Conservation (phyloP, 306 rosid species). For the Ormosia emarginata region DNA sequence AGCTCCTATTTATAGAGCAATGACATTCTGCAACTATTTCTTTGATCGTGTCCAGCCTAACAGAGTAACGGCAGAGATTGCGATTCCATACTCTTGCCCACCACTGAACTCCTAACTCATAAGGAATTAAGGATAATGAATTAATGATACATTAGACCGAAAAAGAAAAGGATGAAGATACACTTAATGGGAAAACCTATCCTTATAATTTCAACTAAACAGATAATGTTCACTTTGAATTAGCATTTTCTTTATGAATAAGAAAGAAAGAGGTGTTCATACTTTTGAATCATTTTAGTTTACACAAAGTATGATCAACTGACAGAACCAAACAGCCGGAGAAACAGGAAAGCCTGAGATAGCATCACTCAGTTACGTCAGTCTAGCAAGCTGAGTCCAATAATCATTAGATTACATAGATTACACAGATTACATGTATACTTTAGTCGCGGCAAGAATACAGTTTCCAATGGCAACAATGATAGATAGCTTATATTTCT, state of each 20-base stretch:
- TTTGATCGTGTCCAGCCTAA: background rate
- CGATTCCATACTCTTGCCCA: background rate
- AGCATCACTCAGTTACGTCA: constrained; percentile 1
- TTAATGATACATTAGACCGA: background rate
- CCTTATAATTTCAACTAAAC: background rate
- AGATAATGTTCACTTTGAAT: background rate
- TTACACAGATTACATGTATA: constrained; percentile 13
- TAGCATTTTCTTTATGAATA: background rate
- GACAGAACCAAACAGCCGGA: constrained; percentile 9
- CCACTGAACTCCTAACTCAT: background rate
- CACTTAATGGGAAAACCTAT: background rate
- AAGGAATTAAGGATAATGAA: background rate
- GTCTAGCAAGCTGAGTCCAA: constrained; percentile 19
- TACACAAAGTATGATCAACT: background rate
- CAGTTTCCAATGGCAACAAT: constrained; percentile 15
- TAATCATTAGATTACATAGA: background rate
- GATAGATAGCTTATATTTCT: background rate
- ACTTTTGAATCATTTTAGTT: constrained; percentile 3
- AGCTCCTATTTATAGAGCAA: background rate
- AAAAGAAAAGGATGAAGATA: background rate
- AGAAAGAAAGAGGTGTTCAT: background rate
- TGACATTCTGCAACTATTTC: background rate
- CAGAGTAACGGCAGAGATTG: background rate
- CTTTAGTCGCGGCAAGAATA: constrained; percentile 20
- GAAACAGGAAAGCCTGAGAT: background rate